These are phyloP conservation scores for Xylaria sp. DNA, from an alignment of 2,329 filamentous ascomycete genomes.

Conservation along the genomic window DNA sequence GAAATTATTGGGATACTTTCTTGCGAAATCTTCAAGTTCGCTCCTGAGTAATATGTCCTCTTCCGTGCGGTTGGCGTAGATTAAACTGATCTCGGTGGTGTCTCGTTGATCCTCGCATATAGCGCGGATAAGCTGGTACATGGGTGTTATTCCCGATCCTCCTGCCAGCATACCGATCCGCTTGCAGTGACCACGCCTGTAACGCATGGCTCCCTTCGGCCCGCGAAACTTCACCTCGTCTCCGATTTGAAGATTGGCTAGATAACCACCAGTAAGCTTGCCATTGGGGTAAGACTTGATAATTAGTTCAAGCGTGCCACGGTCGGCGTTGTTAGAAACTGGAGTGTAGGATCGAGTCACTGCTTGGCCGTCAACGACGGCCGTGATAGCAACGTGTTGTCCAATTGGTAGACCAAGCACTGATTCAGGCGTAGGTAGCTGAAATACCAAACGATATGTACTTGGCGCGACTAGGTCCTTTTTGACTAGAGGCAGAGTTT, in stretches of 20 bases:
- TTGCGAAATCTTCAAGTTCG: slow-evolving; percentile 60
- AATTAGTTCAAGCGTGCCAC: slow-evolving; percentile 56
- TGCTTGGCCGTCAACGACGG: slow-evolving; percentile 50
- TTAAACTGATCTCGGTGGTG: slow-evolving; percentile 58
- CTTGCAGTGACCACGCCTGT: slow-evolving; percentile 49
- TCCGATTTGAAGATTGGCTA: slow-evolving; percentile 53
- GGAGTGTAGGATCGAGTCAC: slow-evolving; percentile 62
- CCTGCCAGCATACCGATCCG: slow-evolving; percentile 62
- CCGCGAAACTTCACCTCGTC: slow-evolving; percentile 59
- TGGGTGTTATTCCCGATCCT: slow-evolving; percentile 58
- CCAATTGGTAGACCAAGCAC: slow-evolving; percentile 61
- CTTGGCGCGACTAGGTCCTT: slow-evolving; percentile 50
- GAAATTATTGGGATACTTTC: slow-evolving; percentile 58
- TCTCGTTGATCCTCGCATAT: slow-evolving; percentile 67
- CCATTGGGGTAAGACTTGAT: slow-evolving; percentile 59
- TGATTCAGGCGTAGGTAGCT: slow-evolving; percentile 50
- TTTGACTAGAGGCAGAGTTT: slow-evolving; percentile 50
- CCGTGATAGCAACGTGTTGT: slow-evolving; percentile 61
- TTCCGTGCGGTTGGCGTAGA: slow-evolving; percentile 65
- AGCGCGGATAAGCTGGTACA: slow-evolving; percentile 67
- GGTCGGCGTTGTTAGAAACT: slow-evolving; percentile 55
- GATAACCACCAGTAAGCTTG: slow-evolving; percentile 54
- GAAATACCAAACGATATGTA: slow-evolving; percentile 54
- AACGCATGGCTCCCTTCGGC: slow-evolving; percentile 62
- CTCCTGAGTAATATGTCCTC: slow-evolving; percentile 63